A percentile compares a stretch with the other conserved stretches of the same genome.
Evolutionary conservation across 129 eudicot genomes (phyloP).

Genomic region (Helichrysum umbraculigerum): DNA sequence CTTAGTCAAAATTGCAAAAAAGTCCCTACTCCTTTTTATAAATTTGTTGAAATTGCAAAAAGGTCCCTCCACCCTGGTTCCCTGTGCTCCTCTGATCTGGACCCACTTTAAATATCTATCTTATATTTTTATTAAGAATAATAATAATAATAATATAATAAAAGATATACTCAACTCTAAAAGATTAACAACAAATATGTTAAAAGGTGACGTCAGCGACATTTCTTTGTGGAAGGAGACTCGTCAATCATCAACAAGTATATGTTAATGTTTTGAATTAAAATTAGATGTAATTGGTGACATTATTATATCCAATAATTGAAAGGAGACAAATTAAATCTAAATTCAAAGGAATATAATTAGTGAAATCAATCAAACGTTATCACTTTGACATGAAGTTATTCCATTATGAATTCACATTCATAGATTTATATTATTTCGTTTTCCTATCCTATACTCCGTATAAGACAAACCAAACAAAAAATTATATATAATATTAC

Average conservation of each 20-base stretch:
- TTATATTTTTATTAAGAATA: too few species aligned
- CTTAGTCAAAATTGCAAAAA: too few species aligned
- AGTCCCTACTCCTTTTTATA: too few species aligned
- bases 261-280: not conserved
- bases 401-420: constrained; percentile 27
- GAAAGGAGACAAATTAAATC: not conserved
- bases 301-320: not conserved
- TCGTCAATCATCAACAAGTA: not conserved
- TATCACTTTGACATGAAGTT: constrained; percentile 29
- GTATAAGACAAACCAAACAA: too few species aligned
- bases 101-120: not conserved
- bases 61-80: too few species aligned
- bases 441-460: too few species aligned
- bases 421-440: not conserved
- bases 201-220: not conserved
- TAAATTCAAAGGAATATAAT: not conserved
- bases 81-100: too few species aligned
- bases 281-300: not conserved
- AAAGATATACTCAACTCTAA: too few species aligned
- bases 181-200: too few species aligned
- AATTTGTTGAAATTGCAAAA: too few species aligned
- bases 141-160: too few species aligned
- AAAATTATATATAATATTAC: too few species aligned
- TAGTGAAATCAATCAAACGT: constrained; percentile 5
- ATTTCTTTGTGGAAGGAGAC: not conserved